Evolutionary conservation across 192 early-diverging fungal genomes (phyloP).

Genomic region (Podila minutissima): DNA sequence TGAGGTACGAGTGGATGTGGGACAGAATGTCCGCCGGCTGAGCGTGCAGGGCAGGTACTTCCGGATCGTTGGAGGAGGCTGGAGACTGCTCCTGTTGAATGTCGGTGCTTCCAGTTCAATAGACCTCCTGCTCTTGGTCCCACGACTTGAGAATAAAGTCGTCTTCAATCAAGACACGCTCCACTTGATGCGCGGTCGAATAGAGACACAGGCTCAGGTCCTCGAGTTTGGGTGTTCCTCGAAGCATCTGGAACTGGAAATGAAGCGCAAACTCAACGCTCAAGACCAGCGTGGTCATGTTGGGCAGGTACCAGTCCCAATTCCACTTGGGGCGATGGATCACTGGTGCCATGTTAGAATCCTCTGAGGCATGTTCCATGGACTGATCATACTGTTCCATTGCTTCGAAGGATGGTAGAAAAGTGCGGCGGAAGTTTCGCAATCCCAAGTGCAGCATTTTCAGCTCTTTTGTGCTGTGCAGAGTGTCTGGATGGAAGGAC

Average conservation of each 20-base stretch:
- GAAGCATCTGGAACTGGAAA: constrained; percentile 2
- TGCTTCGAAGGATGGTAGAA: neutral
- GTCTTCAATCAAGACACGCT: too few relatives aligned
- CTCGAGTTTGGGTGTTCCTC: neutral
- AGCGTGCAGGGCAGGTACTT: too few relatives aligned
- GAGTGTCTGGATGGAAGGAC: constrained; percentile 4
- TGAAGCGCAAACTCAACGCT: neutral
- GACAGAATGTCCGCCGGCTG: too few relatives aligned
- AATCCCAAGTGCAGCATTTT: neutral
- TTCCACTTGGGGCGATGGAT: neutral
- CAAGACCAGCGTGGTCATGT: neutral
- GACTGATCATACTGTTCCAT: neutral
- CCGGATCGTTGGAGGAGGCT: too few relatives aligned
- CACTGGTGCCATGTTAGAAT: neutral
- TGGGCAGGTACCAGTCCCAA: constrained; percentile 11
- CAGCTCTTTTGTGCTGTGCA: neutral
- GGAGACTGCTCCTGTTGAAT: too few relatives aligned
- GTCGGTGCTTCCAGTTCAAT: too few relatives aligned
- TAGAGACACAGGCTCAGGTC: neutral
- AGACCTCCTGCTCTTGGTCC: too few relatives aligned
- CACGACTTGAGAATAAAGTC: too few relatives aligned
- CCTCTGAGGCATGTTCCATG: neutral
- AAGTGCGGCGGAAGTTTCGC: neutral
- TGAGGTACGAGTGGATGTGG: too few relatives aligned
- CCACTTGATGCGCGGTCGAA: too few relatives aligned